These are phyloP conservation scores for Sporothrix protearum DNA, from an alignment of 2,329 filamentous ascomycete genomes.

Conservation along the genomic window DNA sequence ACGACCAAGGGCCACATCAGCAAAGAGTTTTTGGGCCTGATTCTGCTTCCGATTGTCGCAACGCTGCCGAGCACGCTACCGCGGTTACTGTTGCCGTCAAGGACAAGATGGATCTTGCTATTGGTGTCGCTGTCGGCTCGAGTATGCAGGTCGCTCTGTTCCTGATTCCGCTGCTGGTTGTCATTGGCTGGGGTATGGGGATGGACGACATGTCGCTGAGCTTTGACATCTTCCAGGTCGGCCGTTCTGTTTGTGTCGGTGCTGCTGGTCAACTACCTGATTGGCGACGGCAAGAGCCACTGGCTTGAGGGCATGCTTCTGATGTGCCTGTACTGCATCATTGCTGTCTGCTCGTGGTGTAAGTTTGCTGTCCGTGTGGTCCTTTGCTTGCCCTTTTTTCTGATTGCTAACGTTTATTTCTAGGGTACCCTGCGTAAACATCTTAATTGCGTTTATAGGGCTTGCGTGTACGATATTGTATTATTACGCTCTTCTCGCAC, in stretches of 20 bases:
- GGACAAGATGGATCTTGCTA: conserved; percentile 82
- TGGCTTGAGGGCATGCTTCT: conserved; percentile 76
- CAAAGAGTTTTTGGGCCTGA: conserved; percentile 71
- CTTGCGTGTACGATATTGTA: conserved; percentile 16
- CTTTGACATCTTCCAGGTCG: conserved; percentile 86
- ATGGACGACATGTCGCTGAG: conserved; percentile 72
- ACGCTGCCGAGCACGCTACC: conserved; percentile 75
- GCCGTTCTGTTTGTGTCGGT: conserved; percentile 80
- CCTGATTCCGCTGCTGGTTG: conserved; percentile 70
- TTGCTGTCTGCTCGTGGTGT: conserved; percentile 65
- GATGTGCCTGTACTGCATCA: conserved; percentile 75
- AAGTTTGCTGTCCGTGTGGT: conserved; percentile 34
- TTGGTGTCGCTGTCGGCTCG: conserved; percentile 74
- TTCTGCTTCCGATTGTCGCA: conserved; percentile 74
- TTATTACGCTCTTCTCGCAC: background rate
- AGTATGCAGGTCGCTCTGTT: conserved; percentile 80
- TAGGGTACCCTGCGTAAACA: conserved; percentile 25
- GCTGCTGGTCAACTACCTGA: conserved; percentile 80
- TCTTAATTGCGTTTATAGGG: background rate
- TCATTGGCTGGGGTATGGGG: conserved; percentile 74
- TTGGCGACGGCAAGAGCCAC: conserved; percentile 77
- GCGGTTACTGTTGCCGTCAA: conserved; percentile 76
- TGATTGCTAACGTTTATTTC: background rate
- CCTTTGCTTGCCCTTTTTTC: background rate
- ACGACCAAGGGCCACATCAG: conserved; percentile 56